A percentile compares a stretch with the other conserved stretches of the same genome.
phyloP scores from a whole-genome alignment of 2,329 filamentous ascomycete species.

The Myriosclerotinia scirpicola region DNA sequence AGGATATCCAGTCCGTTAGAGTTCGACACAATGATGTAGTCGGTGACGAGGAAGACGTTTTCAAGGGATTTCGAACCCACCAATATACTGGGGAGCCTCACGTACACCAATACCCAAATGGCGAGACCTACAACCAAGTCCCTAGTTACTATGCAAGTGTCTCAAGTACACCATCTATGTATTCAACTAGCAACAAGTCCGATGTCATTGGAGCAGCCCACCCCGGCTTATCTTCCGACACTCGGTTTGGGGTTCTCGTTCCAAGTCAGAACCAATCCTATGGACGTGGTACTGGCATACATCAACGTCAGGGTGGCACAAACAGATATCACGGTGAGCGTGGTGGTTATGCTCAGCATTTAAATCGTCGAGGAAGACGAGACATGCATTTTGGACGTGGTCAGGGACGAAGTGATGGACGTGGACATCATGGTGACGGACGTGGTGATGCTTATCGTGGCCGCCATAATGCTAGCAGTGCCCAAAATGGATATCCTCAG shows the following conservation, averaged over 20 bases:
- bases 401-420: background rate
- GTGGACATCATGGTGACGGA: background rate
- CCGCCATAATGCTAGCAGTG: background rate
- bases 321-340: background rate
- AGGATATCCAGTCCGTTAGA: slow-evolving; percentile 28
- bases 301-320: background rate
- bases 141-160: slow-evolving; percentile 19
- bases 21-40: slow-evolving; percentile 24
- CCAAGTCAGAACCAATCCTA: background rate
- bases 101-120: slow-evolving; percentile 6
- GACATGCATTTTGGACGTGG: slow-evolving; percentile 8
- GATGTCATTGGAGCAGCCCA: slow-evolving; percentile 14
- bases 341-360: background rate
- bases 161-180: slow-evolving; percentile 7
- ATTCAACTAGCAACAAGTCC: slow-evolving; percentile 7
- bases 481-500: background rate
- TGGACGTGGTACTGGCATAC: background rate
- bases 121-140: background rate
- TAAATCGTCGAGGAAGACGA: slow-evolving; percentile 9
- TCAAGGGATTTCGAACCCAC: slow-evolving; percentile 18
- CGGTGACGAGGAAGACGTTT: slow-evolving; percentile 4
- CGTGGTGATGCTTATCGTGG: background rate
- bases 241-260: slow-evolving; percentile 14
- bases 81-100: slow-evolving; percentile 1
- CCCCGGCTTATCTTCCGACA: slow-evolving; percentile 18